Base-by-base conservation (phyloP, 805 yeast species). In the Diddensiella santjacobensis region DNA sequence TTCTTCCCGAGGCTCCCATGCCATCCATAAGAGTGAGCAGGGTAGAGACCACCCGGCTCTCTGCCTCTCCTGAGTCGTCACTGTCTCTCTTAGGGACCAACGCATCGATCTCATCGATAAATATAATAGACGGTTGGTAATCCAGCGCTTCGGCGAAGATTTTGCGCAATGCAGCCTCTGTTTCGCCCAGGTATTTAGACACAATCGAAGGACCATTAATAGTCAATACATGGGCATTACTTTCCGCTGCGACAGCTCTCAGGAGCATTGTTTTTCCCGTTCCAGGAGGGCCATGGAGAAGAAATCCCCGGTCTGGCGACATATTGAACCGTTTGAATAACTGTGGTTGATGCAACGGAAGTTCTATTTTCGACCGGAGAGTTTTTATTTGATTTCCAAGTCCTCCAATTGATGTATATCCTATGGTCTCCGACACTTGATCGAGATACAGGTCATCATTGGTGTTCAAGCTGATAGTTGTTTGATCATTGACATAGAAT, bases 1-100 rank as follows among this genome's bases (percentile, higher is more conserved):
- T 83, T 63, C 90, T 89, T 18, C 97, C 87, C 71, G 97, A 83
- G 11, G 96, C 95, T 70, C 91, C 90, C 98, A 93, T 91, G 74
- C 99, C 99, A 67, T 93, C 99, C 99, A 93, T 93, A 59, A 93
- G 77, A 0, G 95, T 87, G 48, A 87, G 69, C 35, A 93, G 64
- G 0, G 97, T 89, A 0, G 97, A 93, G 22, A 91, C 95, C 2
- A 93, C 89, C 52, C 99, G 69, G 39, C 86, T 78, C 62, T 93
- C 98, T 0, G 89, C 85, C 61, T 91, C 97, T 0, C 95, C 93
- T 1, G 89, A 73, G 49, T 88, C 96, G 58, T 90, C 97, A 51
- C 79, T 78, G 43, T 80, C 82, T 47, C 96, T 71, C 54, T 78
- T 80, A 3, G 99, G 99, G 0, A 88, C 95, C 33, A 93, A 65